These are phyloP conservation scores for Lablab purpureus DNA, from an alignment of 306 rosid genomes.

Conservation along the genomic window DNA sequence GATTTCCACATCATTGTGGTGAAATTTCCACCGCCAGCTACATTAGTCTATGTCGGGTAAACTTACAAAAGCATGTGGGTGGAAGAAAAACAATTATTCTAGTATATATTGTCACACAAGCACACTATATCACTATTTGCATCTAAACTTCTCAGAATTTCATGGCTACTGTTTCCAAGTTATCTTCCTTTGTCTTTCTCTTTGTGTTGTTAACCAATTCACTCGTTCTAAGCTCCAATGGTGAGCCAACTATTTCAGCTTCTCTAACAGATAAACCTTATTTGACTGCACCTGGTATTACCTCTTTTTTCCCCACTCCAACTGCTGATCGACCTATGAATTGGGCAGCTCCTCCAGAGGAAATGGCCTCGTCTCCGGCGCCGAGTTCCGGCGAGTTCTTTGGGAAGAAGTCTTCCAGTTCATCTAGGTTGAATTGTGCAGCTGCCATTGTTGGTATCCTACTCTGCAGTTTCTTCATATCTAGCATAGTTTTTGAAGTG, in stretches of 20 bases:
- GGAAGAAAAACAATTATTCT: no score
- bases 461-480: constrained; percentile 38
- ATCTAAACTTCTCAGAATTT: constrained; percentile 25
- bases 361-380: constrained; percentile 10
- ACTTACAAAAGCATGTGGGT: no score
- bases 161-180: constrained; percentile 46
- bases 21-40: no score
- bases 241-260: constrained; percentile 50
- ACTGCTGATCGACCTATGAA: constrained; percentile 37
- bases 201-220: constrained; percentile 40
- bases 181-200: constrained; percentile 15
- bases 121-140: constrained; percentile 12
- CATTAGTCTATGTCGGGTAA: no score
- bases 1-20: no score
- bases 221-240: constrained; percentile 37
- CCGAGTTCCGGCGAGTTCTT: constrained; percentile 55
- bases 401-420: constrained; percentile 55
- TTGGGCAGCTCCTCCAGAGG: constrained; percentile 32
- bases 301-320: constrained; percentile 64
- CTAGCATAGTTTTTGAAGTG: constrained; percentile 19
- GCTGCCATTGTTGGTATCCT: constrained; percentile 36
- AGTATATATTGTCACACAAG: no score
- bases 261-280: constrained; percentile 51
- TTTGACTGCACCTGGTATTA: constrained; percentile 51
- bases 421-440: constrained; percentile 38